These are phyloP conservation scores for Helminthosporium solani DNA, from an alignment of 2,329 filamentous ascomycete species.

Conservation along the genomic window DNA sequence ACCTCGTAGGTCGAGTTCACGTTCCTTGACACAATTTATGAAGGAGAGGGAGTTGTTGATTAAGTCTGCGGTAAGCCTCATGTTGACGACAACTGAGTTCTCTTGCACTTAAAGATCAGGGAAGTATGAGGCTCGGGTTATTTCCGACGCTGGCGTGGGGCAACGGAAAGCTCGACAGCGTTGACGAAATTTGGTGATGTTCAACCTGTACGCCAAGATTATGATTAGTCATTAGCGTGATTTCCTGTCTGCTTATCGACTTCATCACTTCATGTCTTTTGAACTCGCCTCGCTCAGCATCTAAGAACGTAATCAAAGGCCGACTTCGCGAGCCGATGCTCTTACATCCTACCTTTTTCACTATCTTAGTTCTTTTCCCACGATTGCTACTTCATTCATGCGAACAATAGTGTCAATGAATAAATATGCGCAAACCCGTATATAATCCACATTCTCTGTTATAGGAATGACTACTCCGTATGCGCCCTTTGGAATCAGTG, in stretches of 20 bases:
- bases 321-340: too few species aligned
- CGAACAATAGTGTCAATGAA: too few species aligned
- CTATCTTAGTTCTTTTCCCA: too few species aligned
- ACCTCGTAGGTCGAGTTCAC: constrained; percentile 99
- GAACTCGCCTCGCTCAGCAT: too few species aligned
- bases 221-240: constrained; percentile 6
- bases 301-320: too few species aligned
- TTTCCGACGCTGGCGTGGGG: background rate
- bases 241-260: background rate
- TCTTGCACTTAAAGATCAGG: background rate
- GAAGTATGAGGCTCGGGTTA: background rate
- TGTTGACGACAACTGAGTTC: constrained; percentile 46
- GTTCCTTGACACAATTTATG: constrained; percentile 97
- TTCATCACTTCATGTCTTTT: too few species aligned
- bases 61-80: constrained; percentile 95
- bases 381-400: too few species aligned
- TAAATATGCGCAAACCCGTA: too few species aligned
- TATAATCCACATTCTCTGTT: too few species aligned
- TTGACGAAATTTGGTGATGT: constrained; percentile 4
- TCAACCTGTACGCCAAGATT: constrained; percentile 5
- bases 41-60: constrained; percentile 95
- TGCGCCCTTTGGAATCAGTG: too few species aligned
- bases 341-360: too few species aligned
- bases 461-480: too few species aligned
- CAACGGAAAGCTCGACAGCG: constrained; percentile 1